Evolutionary conservation across 2,329 filamentous ascomycete genomes (phyloP), one percentile per base, ranked within the genome.

Genomic region (Penicillium sumatraense): DNA sequence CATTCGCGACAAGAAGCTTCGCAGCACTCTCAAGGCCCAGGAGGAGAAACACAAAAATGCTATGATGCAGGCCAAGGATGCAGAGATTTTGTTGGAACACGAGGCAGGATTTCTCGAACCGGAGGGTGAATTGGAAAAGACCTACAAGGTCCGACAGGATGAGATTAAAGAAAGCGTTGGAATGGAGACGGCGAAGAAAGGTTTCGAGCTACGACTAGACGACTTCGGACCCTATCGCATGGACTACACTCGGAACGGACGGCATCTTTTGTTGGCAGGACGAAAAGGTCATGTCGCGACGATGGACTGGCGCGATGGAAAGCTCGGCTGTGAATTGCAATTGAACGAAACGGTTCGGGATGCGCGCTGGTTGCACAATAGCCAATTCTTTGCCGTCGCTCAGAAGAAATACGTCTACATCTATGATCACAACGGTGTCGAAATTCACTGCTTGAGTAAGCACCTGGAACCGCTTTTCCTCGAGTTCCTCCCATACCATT

Each of bases 331-430:
- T 71, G 95, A 99, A 73, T 69, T 98, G 60, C 91, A 99, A 71
- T 81, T 99, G 59, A 86, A 88, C 48, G 95, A 99, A 80, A 98
- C 92, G 0, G 83, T 98, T 11, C 83, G 93, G 49, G 93, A 97
- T 75, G 89, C 89, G 23, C 89, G 88, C 70, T 99, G 92, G 90
- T 81, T 98, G 66, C 92, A 97, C 77, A 96, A 96, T 72, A 93
- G 95, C 73, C 91, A 96, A 71, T 78, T 86, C 76, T 97, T 98
- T 76, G 93, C 93, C 0, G 91, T 96, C 11, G 92, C 95, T 41
- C 93, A 99, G 77, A 97, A 96, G 81, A 95, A 93, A 76, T 89
- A 95, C 65, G 90, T 95, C 61, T 99, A 96, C 78, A 97, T 99
- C 62, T 99, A 99, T 79, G 95, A 97, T 68, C 83, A 86, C 54